phyloP scores from a whole-genome alignment of 306 rosid genomes.

The Notholithocarpus densiflorus region DNA sequence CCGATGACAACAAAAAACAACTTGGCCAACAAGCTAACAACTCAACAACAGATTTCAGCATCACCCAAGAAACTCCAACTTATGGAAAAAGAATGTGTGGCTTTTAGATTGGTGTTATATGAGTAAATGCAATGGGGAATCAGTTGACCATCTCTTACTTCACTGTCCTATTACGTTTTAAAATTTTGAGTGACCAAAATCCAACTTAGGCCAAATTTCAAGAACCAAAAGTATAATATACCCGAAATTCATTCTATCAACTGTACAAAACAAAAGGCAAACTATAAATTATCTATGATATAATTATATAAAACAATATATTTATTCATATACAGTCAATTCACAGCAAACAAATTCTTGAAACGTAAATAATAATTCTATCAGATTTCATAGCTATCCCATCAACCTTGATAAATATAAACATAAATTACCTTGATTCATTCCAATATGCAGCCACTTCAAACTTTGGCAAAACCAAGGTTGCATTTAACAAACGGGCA shows the following conservation, averaged over 20 bases:
- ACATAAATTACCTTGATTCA: slow-evolving; percentile 67
- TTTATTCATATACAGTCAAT: not conserved
- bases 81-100: no score
- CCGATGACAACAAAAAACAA: no score
- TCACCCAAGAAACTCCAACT: no score
- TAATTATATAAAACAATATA: not conserved
- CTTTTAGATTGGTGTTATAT: no score
- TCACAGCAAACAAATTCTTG: not conserved
- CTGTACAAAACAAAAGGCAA: not conserved
- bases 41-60: no score
- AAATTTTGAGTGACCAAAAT: no score
- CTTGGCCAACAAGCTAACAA: no score
- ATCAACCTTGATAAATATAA: not conserved
- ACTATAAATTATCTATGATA: not conserved
- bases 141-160: no score
- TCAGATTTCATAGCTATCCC: not conserved
- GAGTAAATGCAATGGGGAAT: no score
- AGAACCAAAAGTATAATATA: no score
- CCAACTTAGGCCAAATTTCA: no score
- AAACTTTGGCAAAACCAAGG: slow-evolving; percentile 88
- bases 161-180: no score
- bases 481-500: slow-evolving; percentile 81
- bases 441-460: slow-evolving; percentile 99
- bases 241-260: not conserved
- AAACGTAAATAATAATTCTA: not conserved